Percentiles rank a stretch among this genome's conserved stretches.
phyloP scores from a whole-genome alignment of 108 stramenopile species.

The Epipyxis sp. region DNA sequence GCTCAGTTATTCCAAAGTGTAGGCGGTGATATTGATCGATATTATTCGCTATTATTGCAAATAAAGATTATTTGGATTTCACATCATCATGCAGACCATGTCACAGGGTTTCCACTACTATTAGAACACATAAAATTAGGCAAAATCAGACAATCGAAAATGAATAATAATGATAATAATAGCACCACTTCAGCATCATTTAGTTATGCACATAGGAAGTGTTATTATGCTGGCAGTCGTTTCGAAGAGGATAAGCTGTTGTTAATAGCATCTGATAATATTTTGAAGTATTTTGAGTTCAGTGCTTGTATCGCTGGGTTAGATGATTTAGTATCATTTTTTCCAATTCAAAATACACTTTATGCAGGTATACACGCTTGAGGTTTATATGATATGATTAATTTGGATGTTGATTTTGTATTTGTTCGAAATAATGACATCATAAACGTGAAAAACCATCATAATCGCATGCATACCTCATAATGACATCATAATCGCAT shows the following conservation, averaged over 20 bases:
- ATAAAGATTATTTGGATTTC: constrained; percentile 87
- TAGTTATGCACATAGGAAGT: not conserved
- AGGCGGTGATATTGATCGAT: not conserved
- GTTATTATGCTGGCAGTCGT: not conserved
- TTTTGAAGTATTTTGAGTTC: not conserved
- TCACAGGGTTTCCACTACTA: constrained; percentile 79
- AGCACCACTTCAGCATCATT: not conserved
- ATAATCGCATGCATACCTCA: too few species aligned
- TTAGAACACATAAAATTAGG: constrained; percentile 59
- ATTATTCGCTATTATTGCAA: constrained; percentile 17
- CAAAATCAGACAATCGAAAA: not conserved
- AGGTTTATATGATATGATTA: too few species aligned
- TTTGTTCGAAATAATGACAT: too few species aligned
- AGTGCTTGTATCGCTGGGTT: not conserved
- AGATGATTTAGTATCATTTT: not conserved
- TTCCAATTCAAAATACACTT: not conserved
- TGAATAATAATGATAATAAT: not conserved
- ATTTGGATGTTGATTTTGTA: too few species aligned
- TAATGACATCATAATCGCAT: too few species aligned
- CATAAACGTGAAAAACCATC: too few species aligned
- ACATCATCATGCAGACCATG: constrained; percentile 97
- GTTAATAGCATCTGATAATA: not conserved
- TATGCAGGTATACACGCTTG: constrained; percentile 8
- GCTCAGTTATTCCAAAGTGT: not conserved
- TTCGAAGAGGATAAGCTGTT: not conserved